These are phyloP conservation scores for Saururus chinensis DNA, from an alignment of 164 flowering plant species.

Conservation along the genomic window DNA sequence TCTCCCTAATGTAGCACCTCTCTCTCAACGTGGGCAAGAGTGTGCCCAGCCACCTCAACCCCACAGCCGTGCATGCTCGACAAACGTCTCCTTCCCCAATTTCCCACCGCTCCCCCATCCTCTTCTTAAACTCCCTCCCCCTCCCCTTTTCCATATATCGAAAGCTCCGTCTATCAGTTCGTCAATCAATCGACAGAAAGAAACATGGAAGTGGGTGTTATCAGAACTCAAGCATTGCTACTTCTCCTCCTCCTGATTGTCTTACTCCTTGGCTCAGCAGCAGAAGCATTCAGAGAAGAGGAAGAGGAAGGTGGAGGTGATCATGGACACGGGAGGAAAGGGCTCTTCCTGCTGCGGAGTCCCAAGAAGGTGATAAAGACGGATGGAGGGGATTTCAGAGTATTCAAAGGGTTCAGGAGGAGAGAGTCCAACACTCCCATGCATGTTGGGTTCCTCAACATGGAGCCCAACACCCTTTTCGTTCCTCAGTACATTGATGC, in stretches of 20 bases:
- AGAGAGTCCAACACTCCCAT: conserved; percentile 24
- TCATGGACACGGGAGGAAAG: conserved; percentile 7
- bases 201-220: not conserved
- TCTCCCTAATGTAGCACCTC: too few relatives aligned
- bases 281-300: not conserved
- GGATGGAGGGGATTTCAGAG: conserved; percentile 70
- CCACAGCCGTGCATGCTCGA: too few relatives aligned
- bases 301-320: conserved; percentile 12
- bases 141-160: too few relatives aligned
- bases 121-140: too few relatives aligned
- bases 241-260: not conserved
- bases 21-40: too few relatives aligned
- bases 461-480: conserved; percentile 75
- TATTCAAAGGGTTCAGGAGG: conserved; percentile 29
- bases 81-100: too few relatives aligned
- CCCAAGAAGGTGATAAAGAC: conserved; percentile 42
- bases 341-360: conserved; percentile 42
- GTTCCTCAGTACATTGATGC: conserved; percentile 88
- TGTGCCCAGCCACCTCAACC: too few relatives aligned
- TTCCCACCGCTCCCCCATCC: too few relatives aligned
- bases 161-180: too few relatives aligned
- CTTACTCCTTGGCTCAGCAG: not conserved
- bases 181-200: not conserved
- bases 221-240: not conserved
- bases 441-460: conserved; percentile 77